Percentiles rank a stretch among this genome's conserved stretches.
phyloP scores from a whole-genome alignment of 768 basidiomycete species.

The Trametes meyenii region DNA sequence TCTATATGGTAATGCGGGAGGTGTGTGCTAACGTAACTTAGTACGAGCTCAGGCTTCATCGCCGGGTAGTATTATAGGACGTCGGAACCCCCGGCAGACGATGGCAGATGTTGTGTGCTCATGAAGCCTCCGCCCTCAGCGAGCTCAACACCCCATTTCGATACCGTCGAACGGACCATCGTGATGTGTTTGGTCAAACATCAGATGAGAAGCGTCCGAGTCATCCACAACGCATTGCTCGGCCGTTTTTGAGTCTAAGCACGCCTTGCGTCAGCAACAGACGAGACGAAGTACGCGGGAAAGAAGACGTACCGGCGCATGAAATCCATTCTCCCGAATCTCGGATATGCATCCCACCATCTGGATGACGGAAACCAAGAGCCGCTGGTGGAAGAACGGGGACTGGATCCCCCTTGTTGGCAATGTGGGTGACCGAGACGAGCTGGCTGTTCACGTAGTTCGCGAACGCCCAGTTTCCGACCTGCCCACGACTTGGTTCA shows the following conservation, averaged over 20 bases:
- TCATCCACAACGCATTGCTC: constrained; percentile 53
- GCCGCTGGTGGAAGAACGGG: constrained; percentile 37
- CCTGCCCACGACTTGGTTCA: constrained; percentile 31
- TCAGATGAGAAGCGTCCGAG: constrained; percentile 53
- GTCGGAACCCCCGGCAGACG: not conserved
- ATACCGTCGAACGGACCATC: constrained; percentile 47
- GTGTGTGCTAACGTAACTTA: too few relatives aligned
- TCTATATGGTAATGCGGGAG: too few relatives aligned
- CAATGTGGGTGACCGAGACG: constrained; percentile 51
- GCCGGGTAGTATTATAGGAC: not conserved
- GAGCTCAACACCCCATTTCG: constrained; percentile 26
- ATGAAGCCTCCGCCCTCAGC: not conserved
- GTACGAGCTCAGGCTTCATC: too few relatives aligned
- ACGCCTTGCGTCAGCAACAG: constrained; percentile 29
- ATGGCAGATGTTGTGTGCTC: not conserved
- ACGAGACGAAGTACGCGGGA: not conserved
- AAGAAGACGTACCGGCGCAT: constrained; percentile 42
- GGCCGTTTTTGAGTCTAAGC: constrained; percentile 63
- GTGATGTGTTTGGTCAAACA: constrained; percentile 48
- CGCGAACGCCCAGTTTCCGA: constrained; percentile 63
- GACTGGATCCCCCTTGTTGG: constrained; percentile 47
- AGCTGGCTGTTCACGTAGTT: constrained; percentile 51
- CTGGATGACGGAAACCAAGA: constrained; percentile 49
- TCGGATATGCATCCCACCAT: constrained; percentile 41
- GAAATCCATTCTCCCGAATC: constrained; percentile 49